Conservation (phyloP, 495 filamentous ascomycete species). For the Penicillium alfredii region DNA sequence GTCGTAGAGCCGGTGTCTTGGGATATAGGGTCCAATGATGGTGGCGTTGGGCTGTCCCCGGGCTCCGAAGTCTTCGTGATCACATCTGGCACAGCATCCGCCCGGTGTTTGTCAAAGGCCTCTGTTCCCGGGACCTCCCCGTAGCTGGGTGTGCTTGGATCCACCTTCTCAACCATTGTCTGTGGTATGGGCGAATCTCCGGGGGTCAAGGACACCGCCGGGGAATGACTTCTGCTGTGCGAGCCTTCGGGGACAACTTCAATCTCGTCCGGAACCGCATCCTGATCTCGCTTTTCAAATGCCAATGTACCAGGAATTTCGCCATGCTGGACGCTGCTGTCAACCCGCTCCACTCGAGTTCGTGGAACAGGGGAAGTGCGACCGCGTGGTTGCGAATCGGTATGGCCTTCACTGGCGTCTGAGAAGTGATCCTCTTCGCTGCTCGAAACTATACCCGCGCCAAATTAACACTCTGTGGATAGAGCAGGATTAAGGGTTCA, state of each 20-base stretch:
- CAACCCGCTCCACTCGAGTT: constrained; percentile 58
- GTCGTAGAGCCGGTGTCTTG: constrained; percentile 12
- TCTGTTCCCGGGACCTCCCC: constrained; percentile 84
- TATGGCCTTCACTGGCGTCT: constrained; percentile 71
- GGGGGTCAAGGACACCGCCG: constrained; percentile 40
- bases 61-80: constrained; percentile 37
- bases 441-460: constrained; percentile 44
- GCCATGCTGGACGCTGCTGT: constrained; percentile 51
- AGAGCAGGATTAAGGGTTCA: constrained; percentile 3
- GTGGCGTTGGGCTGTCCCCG: constrained; percentile 14
- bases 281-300: constrained; percentile 50
- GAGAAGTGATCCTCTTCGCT: constrained; percentile 85
- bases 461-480: constrained; percentile 4
- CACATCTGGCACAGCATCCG: constrained; percentile 79
- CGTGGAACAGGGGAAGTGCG: constrained; percentile 52
- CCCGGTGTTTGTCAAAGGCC: constrained; percentile 66
- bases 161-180: constrained; percentile 78
- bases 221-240: constrained; percentile 42
- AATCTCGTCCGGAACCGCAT: constrained; percentile 62
- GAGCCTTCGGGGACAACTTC: constrained; percentile 54
- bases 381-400: constrained; percentile 29
- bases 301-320: constrained; percentile 58
- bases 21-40: constrained; percentile 13
- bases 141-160: constrained; percentile 58
- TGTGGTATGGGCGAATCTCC: constrained; percentile 63